Conservation (phyloP, 73 alveolate genomes). For the Uronychia setigera region DNA sequence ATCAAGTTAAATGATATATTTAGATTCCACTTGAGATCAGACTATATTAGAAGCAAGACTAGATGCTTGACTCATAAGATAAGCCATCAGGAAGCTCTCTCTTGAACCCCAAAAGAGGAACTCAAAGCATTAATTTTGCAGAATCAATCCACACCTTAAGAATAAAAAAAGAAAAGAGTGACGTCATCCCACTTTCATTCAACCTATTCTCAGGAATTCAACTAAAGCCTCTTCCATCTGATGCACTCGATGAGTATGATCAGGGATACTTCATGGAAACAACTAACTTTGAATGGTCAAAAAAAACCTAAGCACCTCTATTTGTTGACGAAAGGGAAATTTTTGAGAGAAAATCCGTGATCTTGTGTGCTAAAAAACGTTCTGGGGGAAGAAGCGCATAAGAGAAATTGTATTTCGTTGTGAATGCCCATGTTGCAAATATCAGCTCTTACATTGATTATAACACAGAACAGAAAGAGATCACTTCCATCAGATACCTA, state of each 20-base stretch:
- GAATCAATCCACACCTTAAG: not conserved
- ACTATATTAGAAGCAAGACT: constrained; percentile 16
- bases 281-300: constrained; percentile 33
- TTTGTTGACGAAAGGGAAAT: constrained; percentile 44
- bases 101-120: not conserved
- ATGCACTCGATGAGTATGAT: constrained; percentile 1
- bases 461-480: constrained; percentile 32
- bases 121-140: not conserved
- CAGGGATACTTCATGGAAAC: not conserved
- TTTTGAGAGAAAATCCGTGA: constrained; percentile 21
- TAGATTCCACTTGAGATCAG: constrained; percentile 37
- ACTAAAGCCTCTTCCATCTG: not conserved
- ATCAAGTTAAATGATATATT: no score
- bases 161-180: not conserved
- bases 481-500: constrained; percentile 30
- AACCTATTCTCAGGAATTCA: not conserved
- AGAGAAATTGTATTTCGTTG: constrained; percentile 1
- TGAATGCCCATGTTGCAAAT: constrained; percentile 31
- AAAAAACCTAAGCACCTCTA: constrained; percentile 3
- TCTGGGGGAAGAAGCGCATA: not conserved
- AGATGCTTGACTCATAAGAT: no score
- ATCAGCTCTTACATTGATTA: constrained; percentile 29
- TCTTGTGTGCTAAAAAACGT: constrained; percentile 20
- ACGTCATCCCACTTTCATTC: not conserved
- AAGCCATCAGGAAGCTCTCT: no score